phyloP scores from a whole-genome alignment of 2,329 filamentous ascomycete genomes.

The Verticillium klebahnii region DNA sequence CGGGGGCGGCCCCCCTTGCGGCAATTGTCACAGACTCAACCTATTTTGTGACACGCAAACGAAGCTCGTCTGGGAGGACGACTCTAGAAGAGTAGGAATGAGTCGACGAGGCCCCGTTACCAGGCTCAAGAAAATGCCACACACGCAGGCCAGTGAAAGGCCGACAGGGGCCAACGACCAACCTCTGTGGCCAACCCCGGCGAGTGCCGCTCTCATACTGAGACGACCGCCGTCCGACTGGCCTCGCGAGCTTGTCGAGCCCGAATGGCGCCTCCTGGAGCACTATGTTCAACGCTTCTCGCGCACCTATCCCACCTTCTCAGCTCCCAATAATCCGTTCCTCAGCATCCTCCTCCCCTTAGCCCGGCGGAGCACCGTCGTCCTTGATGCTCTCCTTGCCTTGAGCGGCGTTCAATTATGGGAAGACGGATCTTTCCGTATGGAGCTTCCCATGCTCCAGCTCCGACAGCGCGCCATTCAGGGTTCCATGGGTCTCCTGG shows the following conservation, averaged over 20 bases:
- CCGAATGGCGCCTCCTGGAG: slow-evolving; percentile 11
- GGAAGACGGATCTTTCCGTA: slow-evolving; percentile 11
- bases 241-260: slow-evolving; percentile 2
- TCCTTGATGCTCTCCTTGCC: slow-evolving; percentile 11
- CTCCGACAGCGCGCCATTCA: slow-evolving; percentile 12
- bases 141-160: no score
- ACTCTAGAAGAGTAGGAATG: no score
- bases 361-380: slow-evolving; percentile 12
- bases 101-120: no score
- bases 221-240: no score
- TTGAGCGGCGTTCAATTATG: slow-evolving; percentile 12
- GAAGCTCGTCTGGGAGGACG: not conserved
- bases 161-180: no score
- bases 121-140: no score
- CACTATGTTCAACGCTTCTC: slow-evolving; percentile 15
- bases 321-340: slow-evolving; percentile 13
- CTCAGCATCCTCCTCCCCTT: slow-evolving; percentile 12
- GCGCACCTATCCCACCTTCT: slow-evolving; percentile 12
- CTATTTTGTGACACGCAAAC: no score
- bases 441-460: slow-evolving; percentile 8
- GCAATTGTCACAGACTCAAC: no score
- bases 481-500: slow-evolving; percentile 5
- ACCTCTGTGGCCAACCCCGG: no score
- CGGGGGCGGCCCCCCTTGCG: no score
- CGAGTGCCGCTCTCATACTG: no score